phyloP scores from a whole-genome alignment of 2,329 filamentous ascomycete genomes.

The Alternaria sp. region DNA sequence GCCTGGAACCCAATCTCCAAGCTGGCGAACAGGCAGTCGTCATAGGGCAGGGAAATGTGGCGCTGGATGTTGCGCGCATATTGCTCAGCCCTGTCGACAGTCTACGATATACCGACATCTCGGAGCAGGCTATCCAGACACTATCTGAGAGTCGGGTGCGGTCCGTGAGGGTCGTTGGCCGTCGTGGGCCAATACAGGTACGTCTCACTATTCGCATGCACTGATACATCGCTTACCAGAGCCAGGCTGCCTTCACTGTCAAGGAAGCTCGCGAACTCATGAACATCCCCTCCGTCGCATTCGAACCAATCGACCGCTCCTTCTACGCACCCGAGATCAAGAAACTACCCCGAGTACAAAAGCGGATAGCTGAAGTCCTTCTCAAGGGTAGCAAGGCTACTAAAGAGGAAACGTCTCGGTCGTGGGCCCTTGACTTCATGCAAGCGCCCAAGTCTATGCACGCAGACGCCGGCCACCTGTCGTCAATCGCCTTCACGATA shows the following conservation, averaged over 20 bases:
- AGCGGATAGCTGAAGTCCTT: constrained; percentile 80
- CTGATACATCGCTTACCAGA: not conserved
- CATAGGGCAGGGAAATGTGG: constrained; percentile 95
- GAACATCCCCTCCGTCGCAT: constrained; percentile 73
- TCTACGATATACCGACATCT: constrained; percentile 84
- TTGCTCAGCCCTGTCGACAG: constrained; percentile 76
- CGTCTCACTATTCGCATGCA: constrained; percentile 16
- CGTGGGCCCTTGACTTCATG: constrained; percentile 86
- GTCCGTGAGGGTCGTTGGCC: constrained; percentile 84
- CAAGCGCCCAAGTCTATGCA: constrained; percentile 77
- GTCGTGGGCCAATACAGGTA: constrained; percentile 87
- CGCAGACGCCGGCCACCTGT: constrained; percentile 60
- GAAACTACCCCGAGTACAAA: constrained; percentile 75
- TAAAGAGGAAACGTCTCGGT: constrained; percentile 61
- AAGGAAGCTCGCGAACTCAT: constrained; percentile 92
- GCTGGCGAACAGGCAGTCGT: constrained; percentile 82
- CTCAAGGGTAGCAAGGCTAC: constrained; percentile 71
- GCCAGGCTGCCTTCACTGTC: constrained; percentile 87
- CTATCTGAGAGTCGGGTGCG: constrained; percentile 76
- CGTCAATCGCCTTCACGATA: constrained; percentile 71
- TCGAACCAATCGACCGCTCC: constrained; percentile 69
- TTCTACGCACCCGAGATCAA: constrained; percentile 73
- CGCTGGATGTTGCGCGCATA: constrained; percentile 89
- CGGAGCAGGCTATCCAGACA: constrained; percentile 78
- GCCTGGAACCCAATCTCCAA: constrained; percentile 74